Conservation (phyloP, 2,329 filamentous ascomycete species). For the Passalora sequoiae region DNA sequence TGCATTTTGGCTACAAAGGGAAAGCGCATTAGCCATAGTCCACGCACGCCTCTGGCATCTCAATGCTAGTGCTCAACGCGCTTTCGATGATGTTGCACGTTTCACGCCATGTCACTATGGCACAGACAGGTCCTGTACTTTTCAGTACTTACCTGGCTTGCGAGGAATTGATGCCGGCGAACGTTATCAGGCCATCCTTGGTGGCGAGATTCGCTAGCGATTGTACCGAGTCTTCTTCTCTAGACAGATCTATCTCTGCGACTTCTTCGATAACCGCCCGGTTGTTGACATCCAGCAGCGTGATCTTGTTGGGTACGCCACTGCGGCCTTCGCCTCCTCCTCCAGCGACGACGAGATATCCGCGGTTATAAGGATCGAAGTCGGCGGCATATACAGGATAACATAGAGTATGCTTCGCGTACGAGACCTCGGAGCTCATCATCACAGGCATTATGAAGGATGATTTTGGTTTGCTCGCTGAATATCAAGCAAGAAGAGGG, state of each 20-base stretch:
- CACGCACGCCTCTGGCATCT: too few species aligned
- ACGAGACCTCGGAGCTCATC: constrained; percentile 32
- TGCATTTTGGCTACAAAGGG: constrained; percentile 66
- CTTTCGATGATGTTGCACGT: too few species aligned
- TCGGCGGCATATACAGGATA: constrained; percentile 85
- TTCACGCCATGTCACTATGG: too few species aligned
- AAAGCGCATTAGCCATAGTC: too few species aligned
- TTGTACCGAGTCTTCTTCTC: constrained; percentile 83
- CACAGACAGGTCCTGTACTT: too few species aligned
- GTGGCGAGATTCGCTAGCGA: constrained; percentile 66
- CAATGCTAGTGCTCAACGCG: too few species aligned
- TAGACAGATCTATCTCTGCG: constrained; percentile 70
- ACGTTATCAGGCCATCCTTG: constrained; percentile 50
- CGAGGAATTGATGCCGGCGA: constrained; percentile 81
- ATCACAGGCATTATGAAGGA: constrained; percentile 11
- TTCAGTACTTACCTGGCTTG: too few species aligned
- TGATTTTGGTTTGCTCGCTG: background rate
- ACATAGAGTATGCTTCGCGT: constrained; percentile 62
- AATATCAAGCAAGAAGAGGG: background rate
- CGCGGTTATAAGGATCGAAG: constrained; percentile 75
- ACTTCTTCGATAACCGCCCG: constrained; percentile 58
- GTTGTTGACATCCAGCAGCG: constrained; percentile 66
- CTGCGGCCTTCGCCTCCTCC: constrained; percentile 78
- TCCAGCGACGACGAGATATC: constrained; percentile 73
- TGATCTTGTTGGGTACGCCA: constrained; percentile 83